phyloP scores from a whole-genome alignment of 2,329 filamentous ascomycete species.

The Cordyceps pruinosa region DNA sequence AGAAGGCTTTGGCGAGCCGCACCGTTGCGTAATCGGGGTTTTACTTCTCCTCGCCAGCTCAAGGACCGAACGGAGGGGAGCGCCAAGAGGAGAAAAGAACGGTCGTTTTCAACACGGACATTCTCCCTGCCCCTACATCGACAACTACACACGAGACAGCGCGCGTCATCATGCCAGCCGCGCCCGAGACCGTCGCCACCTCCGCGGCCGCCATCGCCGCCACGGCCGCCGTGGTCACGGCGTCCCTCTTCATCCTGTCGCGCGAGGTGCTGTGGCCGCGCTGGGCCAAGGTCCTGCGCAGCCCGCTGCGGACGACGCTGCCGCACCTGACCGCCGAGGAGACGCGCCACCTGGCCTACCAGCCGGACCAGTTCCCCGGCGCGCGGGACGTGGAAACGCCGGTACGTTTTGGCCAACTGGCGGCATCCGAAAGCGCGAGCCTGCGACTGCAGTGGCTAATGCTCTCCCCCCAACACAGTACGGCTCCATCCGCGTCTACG shows the following conservation, averaged over 20 bases:
- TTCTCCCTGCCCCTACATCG: not conserved
- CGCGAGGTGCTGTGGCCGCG: slow-evolving; percentile 34
- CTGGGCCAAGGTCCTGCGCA: slow-evolving; percentile 33
- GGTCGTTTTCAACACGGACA: too few species aligned
- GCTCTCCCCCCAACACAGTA: slow-evolving; percentile 47
- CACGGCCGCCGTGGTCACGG: slow-evolving; percentile 28
- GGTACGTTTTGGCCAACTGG: too few species aligned
- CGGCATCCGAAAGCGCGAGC: too few species aligned
- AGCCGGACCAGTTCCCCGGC: slow-evolving; percentile 62
- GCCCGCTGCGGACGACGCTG: slow-evolving; percentile 37
- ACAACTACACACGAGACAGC: not conserved
- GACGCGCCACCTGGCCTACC: slow-evolving; percentile 44
- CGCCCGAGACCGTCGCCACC: not conserved
- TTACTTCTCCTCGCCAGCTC: too few species aligned
- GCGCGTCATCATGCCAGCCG: not conserved
- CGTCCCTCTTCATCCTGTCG: slow-evolving; percentile 20
- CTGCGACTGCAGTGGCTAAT: not conserved
- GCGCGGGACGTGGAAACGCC: slow-evolving; percentile 66
- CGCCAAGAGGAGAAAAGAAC: too few species aligned
- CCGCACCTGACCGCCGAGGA: slow-evolving; percentile 30
- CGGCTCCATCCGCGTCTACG: slow-evolving; percentile 70
- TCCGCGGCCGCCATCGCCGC: slow-evolving; percentile 36
- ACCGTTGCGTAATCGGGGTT: too few species aligned
- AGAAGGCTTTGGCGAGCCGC: too few species aligned
- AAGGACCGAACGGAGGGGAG: too few species aligned